phyloP scores from a whole-genome alignment of 164 flowering plant species.

The Aristolochia fimbriata region DNA sequence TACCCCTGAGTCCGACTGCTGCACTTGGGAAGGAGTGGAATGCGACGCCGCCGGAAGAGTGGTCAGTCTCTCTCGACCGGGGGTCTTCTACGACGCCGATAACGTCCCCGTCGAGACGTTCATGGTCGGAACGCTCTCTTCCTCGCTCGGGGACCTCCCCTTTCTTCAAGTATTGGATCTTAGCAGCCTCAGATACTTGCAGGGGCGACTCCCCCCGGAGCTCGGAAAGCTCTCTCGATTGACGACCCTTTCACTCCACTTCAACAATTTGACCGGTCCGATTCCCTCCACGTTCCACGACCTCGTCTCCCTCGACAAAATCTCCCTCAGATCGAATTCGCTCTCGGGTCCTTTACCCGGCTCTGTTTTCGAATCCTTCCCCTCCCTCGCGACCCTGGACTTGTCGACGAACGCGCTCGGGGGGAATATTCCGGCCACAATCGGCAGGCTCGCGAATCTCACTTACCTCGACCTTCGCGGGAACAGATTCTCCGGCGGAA shows the following conservation, averaged over 20 bases:
- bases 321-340: slow-evolving; percentile 33
- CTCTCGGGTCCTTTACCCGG: slow-evolving; percentile 34
- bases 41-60: slow-evolving; percentile 45
- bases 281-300: slow-evolving; percentile 31
- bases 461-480: slow-evolving; percentile 29
- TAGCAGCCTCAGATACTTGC: slow-evolving; percentile 39
- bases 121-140: slow-evolving; percentile 56
- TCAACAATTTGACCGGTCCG: slow-evolving; percentile 42
- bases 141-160: slow-evolving; percentile 39
- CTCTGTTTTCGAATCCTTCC: slow-evolving; percentile 15
- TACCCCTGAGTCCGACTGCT: slow-evolving; percentile 39
- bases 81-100: slow-evolving; percentile 30
- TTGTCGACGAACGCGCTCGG: slow-evolving; percentile 39
- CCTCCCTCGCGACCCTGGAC: slow-evolving; percentile 27
- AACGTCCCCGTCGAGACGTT: slow-evolving; percentile 27
- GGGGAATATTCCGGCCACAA: slow-evolving; percentile 35
- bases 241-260: slow-evolving; percentile 27
- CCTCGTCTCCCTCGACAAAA: slow-evolving; percentile 28
- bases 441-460: slow-evolving; percentile 26
- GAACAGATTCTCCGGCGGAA: slow-evolving; percentile 34
- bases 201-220: slow-evolving; percentile 46
- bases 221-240: slow-evolving; percentile 38
- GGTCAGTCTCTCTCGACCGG: slow-evolving; percentile 44
- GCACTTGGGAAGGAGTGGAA: slow-evolving; percentile 53
- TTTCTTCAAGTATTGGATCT: slow-evolving; percentile 41